These are phyloP conservation scores for Trichoderma sp. DNA, from an alignment of 2,329 filamentous ascomycete genomes.

Conservation along the genomic window DNA sequence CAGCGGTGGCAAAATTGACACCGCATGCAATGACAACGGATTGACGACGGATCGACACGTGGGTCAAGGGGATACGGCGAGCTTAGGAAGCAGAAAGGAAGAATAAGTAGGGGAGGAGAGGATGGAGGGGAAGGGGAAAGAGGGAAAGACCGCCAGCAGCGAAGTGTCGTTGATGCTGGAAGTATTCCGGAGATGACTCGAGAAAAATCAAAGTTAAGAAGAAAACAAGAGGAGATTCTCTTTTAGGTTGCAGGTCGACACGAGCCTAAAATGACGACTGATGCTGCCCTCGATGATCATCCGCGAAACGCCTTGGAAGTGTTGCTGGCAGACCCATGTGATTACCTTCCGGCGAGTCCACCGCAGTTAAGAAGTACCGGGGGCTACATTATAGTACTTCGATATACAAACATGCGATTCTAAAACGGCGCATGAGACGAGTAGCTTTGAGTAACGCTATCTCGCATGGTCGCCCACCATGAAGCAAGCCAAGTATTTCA, in stretches of 20 bases:
- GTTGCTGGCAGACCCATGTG: conserved; percentile 14
- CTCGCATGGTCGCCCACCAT: not conserved
- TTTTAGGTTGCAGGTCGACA: conserved; percentile 5
- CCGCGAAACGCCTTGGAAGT: not conserved
- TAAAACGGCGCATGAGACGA: not conserved
- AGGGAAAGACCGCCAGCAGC: not conserved
- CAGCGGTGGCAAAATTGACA: conserved; percentile 4
- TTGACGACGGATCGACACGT: not conserved
- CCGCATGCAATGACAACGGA: not conserved
- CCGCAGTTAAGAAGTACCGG: not conserved
- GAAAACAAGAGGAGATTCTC: not conserved
- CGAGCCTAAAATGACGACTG: conserved; percentile 9
- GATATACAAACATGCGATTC: not conserved
- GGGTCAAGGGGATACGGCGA: not conserved
- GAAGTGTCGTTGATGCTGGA: not conserved
- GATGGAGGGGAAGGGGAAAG: not conserved
- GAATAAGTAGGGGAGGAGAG: not conserved
- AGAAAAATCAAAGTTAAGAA: not conserved
- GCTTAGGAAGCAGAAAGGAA: not conserved
- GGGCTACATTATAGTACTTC: not conserved
- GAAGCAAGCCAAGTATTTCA: not conserved
- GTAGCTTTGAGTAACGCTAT: not conserved
- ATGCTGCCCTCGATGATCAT: conserved; percentile 18
- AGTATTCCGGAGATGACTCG: not conserved
- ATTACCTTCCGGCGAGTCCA: not conserved